Conservation (phyloP, 257 asterid species). For the Linderniella brevidens region DNA sequence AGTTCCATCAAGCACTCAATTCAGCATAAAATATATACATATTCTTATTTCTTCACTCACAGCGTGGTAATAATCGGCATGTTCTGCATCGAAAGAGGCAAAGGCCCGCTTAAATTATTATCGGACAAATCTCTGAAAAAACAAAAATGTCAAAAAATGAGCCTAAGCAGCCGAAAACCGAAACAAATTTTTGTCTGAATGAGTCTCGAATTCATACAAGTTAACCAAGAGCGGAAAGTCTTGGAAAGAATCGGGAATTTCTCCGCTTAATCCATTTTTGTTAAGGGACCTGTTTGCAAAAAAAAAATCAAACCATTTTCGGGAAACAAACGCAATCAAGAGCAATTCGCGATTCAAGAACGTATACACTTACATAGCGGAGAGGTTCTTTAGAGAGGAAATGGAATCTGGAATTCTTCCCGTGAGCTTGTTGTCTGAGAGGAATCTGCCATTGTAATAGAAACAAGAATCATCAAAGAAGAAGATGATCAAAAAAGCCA, state of each 20-base stretch:
- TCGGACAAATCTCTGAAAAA: constrained; percentile 63
- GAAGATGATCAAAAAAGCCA: constrained; percentile 17
- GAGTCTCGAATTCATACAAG: constrained; percentile 35
- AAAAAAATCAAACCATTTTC: constrained; percentile 3
- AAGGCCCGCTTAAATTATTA: constrained; percentile 66
- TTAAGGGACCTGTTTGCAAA: constrained; percentile 61
- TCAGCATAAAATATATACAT: background rate
- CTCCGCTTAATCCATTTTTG: constrained; percentile 65
- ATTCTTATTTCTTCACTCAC: constrained; percentile 29
- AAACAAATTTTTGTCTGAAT: constrained; percentile 3
- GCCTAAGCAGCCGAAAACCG: constrained; percentile 10
- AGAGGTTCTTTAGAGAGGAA: constrained; percentile 38
- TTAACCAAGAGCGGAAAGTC: constrained; percentile 50
- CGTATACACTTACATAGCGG: constrained; percentile 54
- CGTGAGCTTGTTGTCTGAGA: constrained; percentile 67
- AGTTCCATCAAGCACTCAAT: constrained; percentile 5
- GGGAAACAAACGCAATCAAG: background rate
- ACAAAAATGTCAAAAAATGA: background rate
- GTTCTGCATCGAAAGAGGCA: constrained; percentile 61
- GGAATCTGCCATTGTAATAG: constrained; percentile 43
- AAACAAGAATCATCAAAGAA: constrained; percentile 29
- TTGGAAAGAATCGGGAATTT: constrained; percentile 78
- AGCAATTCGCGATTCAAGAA: background rate
- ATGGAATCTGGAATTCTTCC: constrained; percentile 78
- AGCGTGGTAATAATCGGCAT: constrained; percentile 49